Conservation (phyloP, 2,329 filamentous ascomycete species). For the Arachnopeziza araneosa region DNA sequence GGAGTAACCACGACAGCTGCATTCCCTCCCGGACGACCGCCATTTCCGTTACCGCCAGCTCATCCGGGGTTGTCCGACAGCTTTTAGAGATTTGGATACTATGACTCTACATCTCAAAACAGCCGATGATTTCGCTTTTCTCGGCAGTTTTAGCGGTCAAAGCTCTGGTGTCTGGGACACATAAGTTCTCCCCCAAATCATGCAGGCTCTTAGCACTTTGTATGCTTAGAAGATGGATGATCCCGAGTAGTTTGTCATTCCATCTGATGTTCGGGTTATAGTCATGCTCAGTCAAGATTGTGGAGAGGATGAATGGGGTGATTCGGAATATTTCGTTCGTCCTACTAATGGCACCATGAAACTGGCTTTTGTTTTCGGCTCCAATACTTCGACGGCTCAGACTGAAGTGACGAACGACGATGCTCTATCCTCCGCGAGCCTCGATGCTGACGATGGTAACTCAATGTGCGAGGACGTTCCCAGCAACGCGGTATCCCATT, state of each 20-base stretch:
- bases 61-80: background rate
- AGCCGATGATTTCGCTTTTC: conserved; percentile 49
- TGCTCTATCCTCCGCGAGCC: conserved; percentile 36
- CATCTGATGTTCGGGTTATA: conserved; percentile 44
- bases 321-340: conserved; percentile 66
- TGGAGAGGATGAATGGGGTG: conserved; percentile 45
- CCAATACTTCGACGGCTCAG: conserved; percentile 44
- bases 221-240: no score
- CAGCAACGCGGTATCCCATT: conserved; percentile 11
- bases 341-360: conserved; percentile 56
- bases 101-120: conserved; percentile 37
- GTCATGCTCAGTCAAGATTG: conserved; percentile 48
- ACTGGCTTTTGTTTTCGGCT: conserved; percentile 57
- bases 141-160: conserved; percentile 51
- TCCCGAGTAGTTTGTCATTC: conserved; percentile 29
- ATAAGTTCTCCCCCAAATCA: conserved; percentile 26
- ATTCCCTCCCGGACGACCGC: no score
- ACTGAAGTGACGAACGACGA: conserved; percentile 39
- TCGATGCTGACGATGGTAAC: conserved; percentile 33
- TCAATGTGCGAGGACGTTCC: conserved; percentile 4
- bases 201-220: no score
- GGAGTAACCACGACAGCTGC: no score
- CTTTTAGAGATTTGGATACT: conserved; percentile 43
- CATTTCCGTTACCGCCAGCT: background rate
- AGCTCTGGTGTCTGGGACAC: conserved; percentile 50